These are phyloP conservation scores for Alternaria infectoria DNA, from an alignment of 2,329 filamentous ascomycete genomes.

Conservation along the genomic window DNA sequence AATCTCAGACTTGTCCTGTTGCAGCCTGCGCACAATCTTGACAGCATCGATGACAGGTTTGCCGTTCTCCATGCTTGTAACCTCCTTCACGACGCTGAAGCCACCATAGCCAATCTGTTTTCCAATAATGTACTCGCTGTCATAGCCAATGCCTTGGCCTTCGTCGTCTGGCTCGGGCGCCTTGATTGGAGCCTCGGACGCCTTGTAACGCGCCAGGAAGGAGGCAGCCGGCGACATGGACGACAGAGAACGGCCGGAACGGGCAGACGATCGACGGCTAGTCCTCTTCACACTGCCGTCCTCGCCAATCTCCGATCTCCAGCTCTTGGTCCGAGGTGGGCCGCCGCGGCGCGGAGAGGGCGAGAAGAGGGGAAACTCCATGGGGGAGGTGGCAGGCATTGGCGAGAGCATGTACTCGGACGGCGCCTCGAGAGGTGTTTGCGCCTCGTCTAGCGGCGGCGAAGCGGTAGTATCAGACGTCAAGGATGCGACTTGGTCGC, in stretches of 20 bases:
- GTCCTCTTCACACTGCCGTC: constrained; percentile 44
- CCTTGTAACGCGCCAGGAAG: constrained; percentile 62
- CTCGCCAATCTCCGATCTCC: constrained; percentile 39
- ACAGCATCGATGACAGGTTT: constrained; percentile 65
- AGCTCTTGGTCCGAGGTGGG: constrained; percentile 41
- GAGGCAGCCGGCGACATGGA: constrained; percentile 65
- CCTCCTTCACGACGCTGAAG: constrained; percentile 71
- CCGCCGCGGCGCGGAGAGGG: constrained; percentile 32
- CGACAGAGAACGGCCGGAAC: constrained; percentile 55
- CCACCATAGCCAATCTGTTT: constrained; percentile 70
- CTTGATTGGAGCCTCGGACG: constrained; percentile 45
- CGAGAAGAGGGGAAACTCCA: constrained; percentile 42
- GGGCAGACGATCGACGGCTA: constrained; percentile 52
- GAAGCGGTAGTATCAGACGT: constrained; percentile 53
- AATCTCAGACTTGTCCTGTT: constrained; percentile 60
- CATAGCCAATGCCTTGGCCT: constrained; percentile 68
- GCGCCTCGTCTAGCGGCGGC: constrained; percentile 46
- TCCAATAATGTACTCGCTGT: constrained; percentile 69
- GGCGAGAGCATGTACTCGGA: constrained; percentile 46
- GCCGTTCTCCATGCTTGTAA: constrained; percentile 64
- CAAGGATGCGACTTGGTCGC: constrained; percentile 49
- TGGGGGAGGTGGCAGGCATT: constrained; percentile 41
- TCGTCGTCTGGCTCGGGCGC: constrained; percentile 66
- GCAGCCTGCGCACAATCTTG: constrained; percentile 69
- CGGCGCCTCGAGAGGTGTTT: constrained; percentile 45